Evolutionary conservation across 306 rosid genomes (phyloP), one percentile per base, ranked within the genome.

Genomic region (Canavalia gladiata): DNA sequence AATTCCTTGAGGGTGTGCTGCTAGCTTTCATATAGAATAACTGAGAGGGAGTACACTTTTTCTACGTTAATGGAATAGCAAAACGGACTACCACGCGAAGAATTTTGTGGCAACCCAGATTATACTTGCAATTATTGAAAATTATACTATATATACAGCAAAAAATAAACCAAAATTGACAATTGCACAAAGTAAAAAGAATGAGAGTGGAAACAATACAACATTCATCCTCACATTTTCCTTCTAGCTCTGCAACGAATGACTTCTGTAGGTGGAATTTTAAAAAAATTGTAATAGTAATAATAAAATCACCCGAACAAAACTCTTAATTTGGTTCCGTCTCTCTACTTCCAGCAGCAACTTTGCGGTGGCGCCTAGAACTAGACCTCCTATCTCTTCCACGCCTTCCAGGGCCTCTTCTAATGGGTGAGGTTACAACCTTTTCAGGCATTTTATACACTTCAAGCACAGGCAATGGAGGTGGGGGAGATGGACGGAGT

Each of bases 331-430:
- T 64, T 39, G 87, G 56, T 66, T 86, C 82, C 7, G 31, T 45
- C 13, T 87, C 92, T 47, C 77, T 88, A 74, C 55, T 52, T 65
- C 93, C 96, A 1, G 91, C 79, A n/a, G 50, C 81, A 74, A 90
- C 90, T 94, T 92, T 94, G 28, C 98, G 96, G 90, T 90, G 92
- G 50, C 88, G 94, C 81, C 85, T 86, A 9, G 91, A 85, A 67
- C 92, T 73, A 1, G 91, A 13, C 80, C 80, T 86, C 74, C 87
- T 83, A 56, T 89, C 97, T 86, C 88, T 90, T 78, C 90, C 80
- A 2, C 87, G 94, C 75, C 83, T 88, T 39, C 86, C 81, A 6
- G 86, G 81, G 67, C 78, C 85, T 86, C 52, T 89, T 75, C 84
- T 80, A n/a, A 31, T 18, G 11, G 91, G 86, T 49, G 75, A 4